Base-by-base conservation (phyloP, 2,329 filamentous ascomycete genomes). In the Sordariomycetes sp. region DNA sequence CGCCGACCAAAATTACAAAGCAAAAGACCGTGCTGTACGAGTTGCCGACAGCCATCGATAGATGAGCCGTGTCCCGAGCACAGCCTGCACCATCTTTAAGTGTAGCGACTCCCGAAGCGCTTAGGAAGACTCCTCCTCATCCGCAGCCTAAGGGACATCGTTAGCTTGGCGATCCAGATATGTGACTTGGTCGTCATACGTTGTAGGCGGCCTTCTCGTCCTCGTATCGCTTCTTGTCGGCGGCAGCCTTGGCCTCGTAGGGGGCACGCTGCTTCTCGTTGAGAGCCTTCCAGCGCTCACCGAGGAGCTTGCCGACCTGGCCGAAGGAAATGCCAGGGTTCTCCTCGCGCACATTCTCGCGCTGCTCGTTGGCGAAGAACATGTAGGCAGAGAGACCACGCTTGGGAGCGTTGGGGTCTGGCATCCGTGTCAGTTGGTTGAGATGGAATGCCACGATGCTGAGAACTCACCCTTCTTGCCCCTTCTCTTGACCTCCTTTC, bases 281-380 rank as follows among this genome's bases (percentile, higher is more conserved):
- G 46, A 98, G 74, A 40, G 81, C 84, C 86, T 98, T 98, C 92
- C 92, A 98, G 70, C 84, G 83, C 77, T 95, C 88, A 66, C 92
- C 92, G 41, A 98, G 86, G 54, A 92, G 75, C 78, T 96, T 96
- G 69, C 92, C 92, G 54, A 98, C 90, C 66, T 96, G 88, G 82
- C 86, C 92, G 66, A 98, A 98, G 50, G 83, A 82, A 68, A 96
- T 94, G 52, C 88, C 90, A 25, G 90, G 90, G 75, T 96, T 96
- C 66, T 96, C 90, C 61, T 94, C 87, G 52, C 92, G 86, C 50
- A 98, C 92, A 63, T 92, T 94, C 59, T 96, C 90, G 51, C 92
- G 88, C 70, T 95, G 86, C 68, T 96, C 92, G 58, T 96, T 96
- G 78, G 92, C 92, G 63, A 96, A 98, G 82, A 96, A 96, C 92